Percentiles rank a stretch among this genome's conserved stretches.
These are phyloP conservation scores for Pezicula neosporulosa DNA, from an alignment of 2,329 filamentous ascomycete species.

Conservation along the genomic window DNA sequence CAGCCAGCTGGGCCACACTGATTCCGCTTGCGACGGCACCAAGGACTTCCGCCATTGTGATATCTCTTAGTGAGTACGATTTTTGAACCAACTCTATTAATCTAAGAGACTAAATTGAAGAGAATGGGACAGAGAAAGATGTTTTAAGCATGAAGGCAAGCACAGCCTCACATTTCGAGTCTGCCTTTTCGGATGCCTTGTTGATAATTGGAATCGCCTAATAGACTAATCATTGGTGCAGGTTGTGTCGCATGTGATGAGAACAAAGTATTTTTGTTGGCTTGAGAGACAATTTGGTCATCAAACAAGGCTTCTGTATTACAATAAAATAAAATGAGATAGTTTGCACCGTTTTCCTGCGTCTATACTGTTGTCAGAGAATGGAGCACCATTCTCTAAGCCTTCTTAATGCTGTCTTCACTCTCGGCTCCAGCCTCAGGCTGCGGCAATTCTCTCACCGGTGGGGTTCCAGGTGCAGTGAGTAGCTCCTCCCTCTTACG, in stretches of 20 bases:
- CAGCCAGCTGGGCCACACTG: conserved; percentile 6
- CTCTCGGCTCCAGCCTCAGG: neutral
- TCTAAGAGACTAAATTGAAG: too few species aligned
- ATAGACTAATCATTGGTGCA: neutral
- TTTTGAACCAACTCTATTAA: too few species aligned
- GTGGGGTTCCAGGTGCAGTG: neutral
- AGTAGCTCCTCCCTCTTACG: neutral
- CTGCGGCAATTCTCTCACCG: neutral
- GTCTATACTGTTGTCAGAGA: neutral
- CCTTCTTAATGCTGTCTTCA: conserved; percentile 1
- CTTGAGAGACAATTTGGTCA: too few species aligned
- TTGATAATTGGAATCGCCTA: too few species aligned
- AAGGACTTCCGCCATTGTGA: conserved; percentile 8
- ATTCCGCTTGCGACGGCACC: conserved; percentile 6
- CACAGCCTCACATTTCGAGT: too few species aligned
- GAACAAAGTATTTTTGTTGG: too few species aligned
- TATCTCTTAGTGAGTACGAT: too few species aligned
- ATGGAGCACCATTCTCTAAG: neutral
- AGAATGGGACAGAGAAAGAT: too few species aligned
- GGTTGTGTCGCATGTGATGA: too few species aligned
- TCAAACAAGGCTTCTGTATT: neutral
- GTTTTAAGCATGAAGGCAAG: too few species aligned
- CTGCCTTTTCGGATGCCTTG: too few species aligned
- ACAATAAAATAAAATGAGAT: neutral
- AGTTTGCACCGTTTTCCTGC: neutral